These are phyloP conservation scores for Actinomortierella ambigua DNA, from an alignment of 371 early-diverging fungal genomes.

Conservation along the genomic window DNA sequence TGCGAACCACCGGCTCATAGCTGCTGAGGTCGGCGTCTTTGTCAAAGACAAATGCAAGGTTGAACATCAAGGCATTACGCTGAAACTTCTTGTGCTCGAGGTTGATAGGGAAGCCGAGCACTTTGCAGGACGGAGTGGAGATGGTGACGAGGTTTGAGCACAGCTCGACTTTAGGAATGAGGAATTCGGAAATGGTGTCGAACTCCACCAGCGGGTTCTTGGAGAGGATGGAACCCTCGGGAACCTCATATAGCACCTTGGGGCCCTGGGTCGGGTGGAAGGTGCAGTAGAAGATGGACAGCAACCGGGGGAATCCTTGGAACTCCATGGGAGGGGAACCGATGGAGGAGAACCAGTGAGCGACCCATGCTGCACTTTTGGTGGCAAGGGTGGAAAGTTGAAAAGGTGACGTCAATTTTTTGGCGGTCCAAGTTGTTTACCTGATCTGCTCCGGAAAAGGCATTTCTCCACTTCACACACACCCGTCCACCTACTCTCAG, in stretches of 20 bases:
- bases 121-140: slow-evolving; percentile 70
- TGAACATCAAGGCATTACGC: slow-evolving; percentile 87
- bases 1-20: slow-evolving; percentile 82
- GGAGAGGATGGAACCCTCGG: slow-evolving; percentile 73
- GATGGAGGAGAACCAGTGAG: too few relatives aligned
- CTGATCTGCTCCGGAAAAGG: too few relatives aligned
- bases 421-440: too few relatives aligned
- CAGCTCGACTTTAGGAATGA: slow-evolving; percentile 85
- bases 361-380: too few relatives aligned
- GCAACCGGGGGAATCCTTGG: slow-evolving; percentile 75
- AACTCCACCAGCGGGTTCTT: slow-evolving; percentile 70
- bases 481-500: not conserved
- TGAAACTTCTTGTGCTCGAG: slow-evolving; percentile 76
- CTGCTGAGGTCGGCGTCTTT: slow-evolving; percentile 71
- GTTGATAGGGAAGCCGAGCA: slow-evolving; percentile 80
- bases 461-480: not conserved
- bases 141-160: slow-evolving; percentile 82
- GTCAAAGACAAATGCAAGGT: slow-evolving; percentile 91
- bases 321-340: slow-evolving; percentile 26
- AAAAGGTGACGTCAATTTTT: too few relatives aligned
- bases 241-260: slow-evolving; percentile 82
- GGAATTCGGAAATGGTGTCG: slow-evolving; percentile 85
- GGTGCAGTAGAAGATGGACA: slow-evolving; percentile 82
- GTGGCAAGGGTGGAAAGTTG: too few relatives aligned
- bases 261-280: slow-evolving; percentile 89